A percentile compares a stretch with the other conserved stretches of the same genome.
These are phyloP conservation scores for Ascomycota sp. DNA, from an alignment of 2,329 filamentous ascomycete genomes.

Conservation along the genomic window DNA sequence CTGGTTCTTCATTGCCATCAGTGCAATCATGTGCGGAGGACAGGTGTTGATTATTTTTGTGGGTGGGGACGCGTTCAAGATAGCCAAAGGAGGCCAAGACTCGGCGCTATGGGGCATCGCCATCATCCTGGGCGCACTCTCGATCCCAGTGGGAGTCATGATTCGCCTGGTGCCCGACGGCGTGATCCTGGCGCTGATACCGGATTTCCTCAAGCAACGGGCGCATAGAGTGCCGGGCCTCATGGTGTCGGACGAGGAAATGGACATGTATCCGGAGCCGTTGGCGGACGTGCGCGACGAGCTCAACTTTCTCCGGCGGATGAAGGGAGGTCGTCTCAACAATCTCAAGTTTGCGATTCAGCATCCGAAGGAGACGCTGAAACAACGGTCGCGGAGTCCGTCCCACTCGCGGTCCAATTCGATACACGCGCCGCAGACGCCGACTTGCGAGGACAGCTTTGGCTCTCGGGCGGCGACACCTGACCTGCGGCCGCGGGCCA, in stretches of 20 bases:
- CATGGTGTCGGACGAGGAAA: constrained; percentile 46
- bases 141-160: constrained; percentile 62
- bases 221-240: constrained; percentile 27
- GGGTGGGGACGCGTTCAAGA: constrained; percentile 63
- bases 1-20: constrained; percentile 76
- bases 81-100: constrained; percentile 33
- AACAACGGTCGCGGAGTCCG: constrained; percentile 39
- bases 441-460: constrained; percentile 34
- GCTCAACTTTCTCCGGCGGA: constrained; percentile 56
- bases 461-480: constrained; percentile 30
- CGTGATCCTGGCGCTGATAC: constrained; percentile 31
- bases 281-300: constrained; percentile 61
- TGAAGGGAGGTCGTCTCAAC: constrained; percentile 68
- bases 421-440: constrained; percentile 38
- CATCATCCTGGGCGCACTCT: constrained; percentile 63
- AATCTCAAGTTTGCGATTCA: constrained; percentile 60
- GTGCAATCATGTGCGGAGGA: constrained; percentile 67
- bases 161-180: constrained; percentile 71
- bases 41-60: constrained; percentile 82
- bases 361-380: constrained; percentile 52
- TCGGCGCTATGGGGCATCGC: constrained; percentile 73
- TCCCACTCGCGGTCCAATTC: constrained; percentile 46
- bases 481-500: constrained; percentile 42
- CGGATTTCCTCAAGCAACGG: constrained; percentile 29
- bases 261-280: constrained; percentile 48